phyloP scores from a whole-genome alignment of 495 filamentous ascomycete species.

The Pyrenula aspistea region DNA sequence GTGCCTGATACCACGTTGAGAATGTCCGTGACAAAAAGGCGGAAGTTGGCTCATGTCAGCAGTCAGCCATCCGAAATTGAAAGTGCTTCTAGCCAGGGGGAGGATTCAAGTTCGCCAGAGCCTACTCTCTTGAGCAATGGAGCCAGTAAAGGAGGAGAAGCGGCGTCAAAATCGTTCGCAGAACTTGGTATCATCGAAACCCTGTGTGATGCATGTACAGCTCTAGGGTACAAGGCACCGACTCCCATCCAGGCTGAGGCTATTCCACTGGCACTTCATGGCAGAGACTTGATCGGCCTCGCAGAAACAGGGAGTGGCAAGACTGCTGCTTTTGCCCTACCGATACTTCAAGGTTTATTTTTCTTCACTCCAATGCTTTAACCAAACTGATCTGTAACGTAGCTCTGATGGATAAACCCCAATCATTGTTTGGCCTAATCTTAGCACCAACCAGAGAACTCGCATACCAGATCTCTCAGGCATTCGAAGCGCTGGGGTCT shows the following conservation, averaged over 20 bases:
- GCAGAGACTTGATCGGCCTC: constrained; percentile 80
- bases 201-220: constrained; percentile 74
- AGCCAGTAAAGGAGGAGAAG: not conserved
- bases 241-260: constrained; percentile 68
- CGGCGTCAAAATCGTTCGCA: constrained; percentile 52
- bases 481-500: constrained; percentile 73
- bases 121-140: not conserved
- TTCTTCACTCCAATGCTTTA: not conserved
- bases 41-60: not conserved
- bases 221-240: constrained; percentile 70
- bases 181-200: constrained; percentile 81
- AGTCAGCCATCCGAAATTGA: not conserved
- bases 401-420: constrained; percentile 71
- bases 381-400: no score
- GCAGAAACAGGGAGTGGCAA: constrained; percentile 94
- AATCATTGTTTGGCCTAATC: constrained; percentile 64
- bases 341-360: constrained; percentile 57
- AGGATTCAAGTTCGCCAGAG: not conserved
- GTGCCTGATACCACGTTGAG: no score
- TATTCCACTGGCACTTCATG: constrained; percentile 70
- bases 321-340: constrained; percentile 81
- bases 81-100: not conserved
- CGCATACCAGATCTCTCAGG: constrained; percentile 76
- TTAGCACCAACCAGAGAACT: constrained; percentile 88
- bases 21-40: not conserved